A percentile compares a stretch with the other conserved stretches of the same genome.
Evolutionary conservation across 1,284 basidiomycete genomes (phyloP).

Genomic region (Melampsora americana): DNA sequence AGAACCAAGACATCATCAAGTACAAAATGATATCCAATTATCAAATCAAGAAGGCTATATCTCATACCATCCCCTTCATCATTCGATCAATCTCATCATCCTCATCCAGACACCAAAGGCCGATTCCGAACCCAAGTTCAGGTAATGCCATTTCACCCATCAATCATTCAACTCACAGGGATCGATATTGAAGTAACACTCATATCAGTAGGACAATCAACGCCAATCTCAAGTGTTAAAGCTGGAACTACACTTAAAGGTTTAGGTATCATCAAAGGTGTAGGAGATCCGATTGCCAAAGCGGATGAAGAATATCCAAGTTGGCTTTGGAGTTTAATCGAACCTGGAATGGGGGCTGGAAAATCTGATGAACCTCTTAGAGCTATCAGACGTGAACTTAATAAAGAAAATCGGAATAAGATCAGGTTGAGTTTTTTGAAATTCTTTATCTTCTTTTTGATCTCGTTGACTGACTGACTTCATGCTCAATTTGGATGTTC

Average conservation of each 20-base stretch:
- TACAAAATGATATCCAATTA: no score
- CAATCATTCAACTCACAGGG: no score
- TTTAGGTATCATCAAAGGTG: slow-evolving; percentile 52
- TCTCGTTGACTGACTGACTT: background rate
- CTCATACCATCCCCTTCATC: no score
- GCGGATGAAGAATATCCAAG: slow-evolving; percentile 52
- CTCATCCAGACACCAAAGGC: no score
- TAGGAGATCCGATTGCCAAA: slow-evolving; percentile 52
- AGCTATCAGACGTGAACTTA: slow-evolving; percentile 26
- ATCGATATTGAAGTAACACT: no score
- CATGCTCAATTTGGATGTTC: background rate
- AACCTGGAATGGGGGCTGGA: slow-evolving; percentile 45
- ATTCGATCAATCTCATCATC: no score
- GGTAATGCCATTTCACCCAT: no score
- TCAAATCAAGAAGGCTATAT: no score
- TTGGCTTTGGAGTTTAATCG: slow-evolving; percentile 53
- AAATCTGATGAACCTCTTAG: slow-evolving; percentile 24
- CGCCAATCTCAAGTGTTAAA: slow-evolving; percentile 24
- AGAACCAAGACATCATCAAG: no score
- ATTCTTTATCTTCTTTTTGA: background rate
- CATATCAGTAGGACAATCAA: background rate
- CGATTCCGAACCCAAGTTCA: no score
- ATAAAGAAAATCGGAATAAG: slow-evolving; percentile 34
- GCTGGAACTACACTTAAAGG: slow-evolving; percentile 52
- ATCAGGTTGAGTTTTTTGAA: slow-evolving; percentile 21